phyloP scores from a whole-genome alignment of 2,329 filamentous ascomycete genomes.

The Fusarium sororula region DNA sequence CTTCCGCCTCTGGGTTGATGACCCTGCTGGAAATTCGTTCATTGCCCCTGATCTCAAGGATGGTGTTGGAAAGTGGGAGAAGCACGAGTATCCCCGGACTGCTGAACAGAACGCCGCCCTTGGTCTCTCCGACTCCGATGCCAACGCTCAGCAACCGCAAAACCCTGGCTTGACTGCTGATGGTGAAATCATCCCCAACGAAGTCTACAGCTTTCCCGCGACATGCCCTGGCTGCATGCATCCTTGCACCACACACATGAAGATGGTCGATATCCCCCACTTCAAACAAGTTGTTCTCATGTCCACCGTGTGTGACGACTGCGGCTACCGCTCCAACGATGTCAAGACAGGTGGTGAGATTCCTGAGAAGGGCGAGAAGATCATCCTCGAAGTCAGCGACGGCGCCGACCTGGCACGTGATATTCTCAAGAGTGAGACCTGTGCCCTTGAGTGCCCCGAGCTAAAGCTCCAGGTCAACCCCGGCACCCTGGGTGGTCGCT shows the following conservation, averaged over 20 bases:
- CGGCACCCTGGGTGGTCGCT: constrained; percentile 92
- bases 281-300: constrained; percentile 98
- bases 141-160: constrained; percentile 62
- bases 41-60: constrained; percentile 88
- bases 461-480: constrained; percentile 88
- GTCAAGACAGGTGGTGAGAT: constrained; percentile 97
- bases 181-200: constrained; percentile 88
- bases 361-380: constrained; percentile 84
- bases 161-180: constrained; percentile 62
- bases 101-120: constrained; percentile 87
- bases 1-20: constrained; percentile 88
- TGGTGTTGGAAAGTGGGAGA: constrained; percentile 86
- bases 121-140: constrained; percentile 74
- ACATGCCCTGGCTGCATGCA: constrained; percentile 91
- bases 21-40: constrained; percentile 95
- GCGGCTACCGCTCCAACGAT: constrained; percentile 94
- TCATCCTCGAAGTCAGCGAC: constrained; percentile 77
- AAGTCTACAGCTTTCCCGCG: constrained; percentile 92
- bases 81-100: constrained; percentile 84
- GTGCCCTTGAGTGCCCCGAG: constrained; percentile 85
- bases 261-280: constrained; percentile 97
- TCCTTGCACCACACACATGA: constrained; percentile 92
- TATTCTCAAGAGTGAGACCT: constrained; percentile 96
- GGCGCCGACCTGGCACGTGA: constrained; percentile 84
- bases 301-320: constrained; percentile 90